Evolutionary conservation across 2,329 filamentous ascomycete genomes (phyloP).

Genomic region (Fusarium compactum): DNA sequence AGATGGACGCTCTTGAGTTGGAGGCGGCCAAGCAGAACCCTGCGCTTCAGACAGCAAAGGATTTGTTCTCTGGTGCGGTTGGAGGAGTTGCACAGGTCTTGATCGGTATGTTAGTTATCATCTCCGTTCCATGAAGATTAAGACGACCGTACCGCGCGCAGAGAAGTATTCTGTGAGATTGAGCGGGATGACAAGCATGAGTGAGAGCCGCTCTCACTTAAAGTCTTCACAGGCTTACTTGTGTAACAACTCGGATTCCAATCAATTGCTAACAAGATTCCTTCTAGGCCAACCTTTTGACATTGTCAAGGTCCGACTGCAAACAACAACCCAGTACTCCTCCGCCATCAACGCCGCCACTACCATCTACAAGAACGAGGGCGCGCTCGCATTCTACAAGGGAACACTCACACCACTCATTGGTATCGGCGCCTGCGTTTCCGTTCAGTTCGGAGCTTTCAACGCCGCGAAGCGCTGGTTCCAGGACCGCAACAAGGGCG

Average conservation of each 20-base stretch:
- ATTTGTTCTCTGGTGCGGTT: constrained; percentile 89
- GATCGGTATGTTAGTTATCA: constrained; percentile 69
- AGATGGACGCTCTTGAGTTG: constrained; percentile 53
- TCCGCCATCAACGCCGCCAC: constrained; percentile 83
- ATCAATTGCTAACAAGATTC: constrained; percentile 13
- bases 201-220: constrained; percentile 22
- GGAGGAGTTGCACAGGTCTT: constrained; percentile 95
- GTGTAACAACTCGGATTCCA: not conserved
- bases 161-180: constrained; percentile 51
- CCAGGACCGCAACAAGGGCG: constrained; percentile 77
- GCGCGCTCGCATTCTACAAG: constrained; percentile 95
- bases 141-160: not conserved
- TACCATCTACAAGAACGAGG: constrained; percentile 89
- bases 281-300: constrained; percentile 78
- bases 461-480: constrained; percentile 90
- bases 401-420: constrained; percentile 94
- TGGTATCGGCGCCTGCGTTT: constrained; percentile 96
- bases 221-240: constrained; percentile 1
- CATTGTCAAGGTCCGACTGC: constrained; percentile 97
- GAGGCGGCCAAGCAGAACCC: constrained; percentile 51
- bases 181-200: not conserved
- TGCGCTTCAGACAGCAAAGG: constrained; percentile 78
- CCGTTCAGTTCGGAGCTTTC: constrained; percentile 98
- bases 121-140: not conserved
- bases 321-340: constrained; percentile 86